Conservation (phyloP, 2,329 filamentous ascomycete genomes). For the Pochonia chlamydosporia region DNA sequence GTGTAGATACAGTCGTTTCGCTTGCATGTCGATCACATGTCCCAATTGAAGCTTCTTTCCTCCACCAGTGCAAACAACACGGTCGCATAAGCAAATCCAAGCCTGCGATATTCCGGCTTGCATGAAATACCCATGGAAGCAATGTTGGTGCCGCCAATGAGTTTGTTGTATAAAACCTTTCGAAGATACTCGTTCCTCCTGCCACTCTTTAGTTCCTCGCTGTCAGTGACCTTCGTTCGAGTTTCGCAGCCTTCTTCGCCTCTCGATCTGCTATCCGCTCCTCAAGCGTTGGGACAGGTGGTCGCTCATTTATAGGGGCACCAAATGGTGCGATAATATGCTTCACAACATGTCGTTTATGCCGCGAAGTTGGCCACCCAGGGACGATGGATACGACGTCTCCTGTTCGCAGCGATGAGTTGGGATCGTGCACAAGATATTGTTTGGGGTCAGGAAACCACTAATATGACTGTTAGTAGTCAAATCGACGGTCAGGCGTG, state of each 20-base stretch:
- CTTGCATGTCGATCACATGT: no score
- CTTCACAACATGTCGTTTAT: conserved; percentile 69
- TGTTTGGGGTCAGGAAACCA: conserved; percentile 57
- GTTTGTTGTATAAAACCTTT: no score
- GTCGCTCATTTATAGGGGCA: conserved; percentile 55
- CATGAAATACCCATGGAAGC: no score
- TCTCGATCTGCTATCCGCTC: conserved; percentile 53
- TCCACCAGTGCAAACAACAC: no score
- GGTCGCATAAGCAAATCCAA: no score
- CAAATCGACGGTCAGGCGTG: neutral
- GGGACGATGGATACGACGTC: conserved; percentile 69
- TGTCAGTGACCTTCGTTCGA: conserved; percentile 41
- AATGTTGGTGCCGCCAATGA: no score
- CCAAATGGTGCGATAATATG: conserved; percentile 67
- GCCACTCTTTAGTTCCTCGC: conserved; percentile 17
- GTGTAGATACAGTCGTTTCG: no score
- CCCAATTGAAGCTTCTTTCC: no score
- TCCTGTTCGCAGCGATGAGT: conserved; percentile 64
- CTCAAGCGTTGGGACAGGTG: conserved; percentile 58
- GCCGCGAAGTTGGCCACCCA: conserved; percentile 58
- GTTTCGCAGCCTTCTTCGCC: conserved; percentile 50
- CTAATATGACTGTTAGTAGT: conserved; percentile 20
- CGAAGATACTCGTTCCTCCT: no score
- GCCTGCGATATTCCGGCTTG: no score
- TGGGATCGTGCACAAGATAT: conserved; percentile 73